These are phyloP conservation scores for Fistulinella prunicolor DNA, from an alignment of 768 basidiomycete species.

Conservation along the genomic window DNA sequence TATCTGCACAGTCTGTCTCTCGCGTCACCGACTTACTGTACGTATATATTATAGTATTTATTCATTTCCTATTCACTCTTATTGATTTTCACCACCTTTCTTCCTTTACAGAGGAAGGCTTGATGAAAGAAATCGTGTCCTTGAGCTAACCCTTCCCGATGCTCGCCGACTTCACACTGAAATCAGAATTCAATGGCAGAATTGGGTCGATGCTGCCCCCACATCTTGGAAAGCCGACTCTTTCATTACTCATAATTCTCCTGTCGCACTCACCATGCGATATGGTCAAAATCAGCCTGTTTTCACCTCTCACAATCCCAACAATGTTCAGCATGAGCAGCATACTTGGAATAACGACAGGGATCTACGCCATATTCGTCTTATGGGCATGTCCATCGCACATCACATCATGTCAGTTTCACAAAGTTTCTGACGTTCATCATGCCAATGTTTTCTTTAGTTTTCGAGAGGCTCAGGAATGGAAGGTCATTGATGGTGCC, in stretches of 20 bases:
- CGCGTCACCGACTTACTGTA: not conserved
- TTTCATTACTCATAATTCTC: not conserved
- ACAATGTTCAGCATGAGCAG: not conserved
- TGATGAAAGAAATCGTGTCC: not conserved
- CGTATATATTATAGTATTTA: not conserved
- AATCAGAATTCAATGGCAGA: not conserved
- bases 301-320: not conserved
- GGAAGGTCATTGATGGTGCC: not conserved
- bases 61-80: not conserved
- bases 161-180: not conserved
- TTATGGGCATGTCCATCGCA: not conserved
- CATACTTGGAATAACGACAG: not conserved
- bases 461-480: not conserved
- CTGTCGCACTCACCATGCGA: not conserved
- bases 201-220: not conserved
- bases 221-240: not conserved
- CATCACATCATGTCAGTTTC: conserved; percentile 4
- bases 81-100: not conserved
- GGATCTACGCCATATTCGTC: not conserved
- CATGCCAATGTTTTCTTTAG: not conserved
- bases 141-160: not conserved
- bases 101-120: not conserved
- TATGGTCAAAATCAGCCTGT: conserved; percentile 4
- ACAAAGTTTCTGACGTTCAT: no score
- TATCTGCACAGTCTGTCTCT: no score